Base-by-base conservation (phyloP, 345 rosid species). In the Limnanthes douglasii region DNA sequence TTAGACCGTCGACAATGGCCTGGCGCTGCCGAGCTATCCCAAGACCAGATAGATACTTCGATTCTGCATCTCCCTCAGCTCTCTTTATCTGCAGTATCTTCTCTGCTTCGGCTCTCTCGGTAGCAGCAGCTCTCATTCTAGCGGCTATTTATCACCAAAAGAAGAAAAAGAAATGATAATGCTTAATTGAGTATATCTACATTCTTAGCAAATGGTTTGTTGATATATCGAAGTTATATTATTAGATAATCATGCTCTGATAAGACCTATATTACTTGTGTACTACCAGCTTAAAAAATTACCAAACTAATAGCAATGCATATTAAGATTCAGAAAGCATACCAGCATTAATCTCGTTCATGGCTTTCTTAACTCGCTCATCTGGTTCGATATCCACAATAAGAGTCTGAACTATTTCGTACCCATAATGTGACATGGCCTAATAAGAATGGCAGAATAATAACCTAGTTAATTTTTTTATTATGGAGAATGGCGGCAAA, bases 331-430 rank as follows among this genome's bases (percentile, higher is more conserved):
- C 6, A 7, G 10, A 20, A 15, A 21, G 1, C 24, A 0, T 66
- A 72, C 82, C 82, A 1, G 83, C 90, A 61, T 74, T 78, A 37
- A 78, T 74, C 64, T 74, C 80, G 49, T 78, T 78, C 84, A 78
- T 78, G 26, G 90, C 84, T 20, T 75, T 52, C 75, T 78, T 74
- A 20, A 78, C 84, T 8, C 61, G 80, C 17, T 57, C 84, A 58
- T 73, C 80, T 32, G 90, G 90, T 62, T 78, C 83, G 0, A 73
- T 67, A 44, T 76, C 88, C 33, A 77, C 82, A 10, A 78, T 78
- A 8, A 78, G 74, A 26, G 90, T 74, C 61, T 78, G 84, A 41
- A 78, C 88, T 15, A 78, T 78, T 79, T 78, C 76, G 21, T 41
- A 78, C 0, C 84, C 84, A 38, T 78, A 78, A 57, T 70, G 84